Conservation (phyloP, 1,284 basidiomycete species). For the Anthracocystis panici-leucophaei region DNA sequence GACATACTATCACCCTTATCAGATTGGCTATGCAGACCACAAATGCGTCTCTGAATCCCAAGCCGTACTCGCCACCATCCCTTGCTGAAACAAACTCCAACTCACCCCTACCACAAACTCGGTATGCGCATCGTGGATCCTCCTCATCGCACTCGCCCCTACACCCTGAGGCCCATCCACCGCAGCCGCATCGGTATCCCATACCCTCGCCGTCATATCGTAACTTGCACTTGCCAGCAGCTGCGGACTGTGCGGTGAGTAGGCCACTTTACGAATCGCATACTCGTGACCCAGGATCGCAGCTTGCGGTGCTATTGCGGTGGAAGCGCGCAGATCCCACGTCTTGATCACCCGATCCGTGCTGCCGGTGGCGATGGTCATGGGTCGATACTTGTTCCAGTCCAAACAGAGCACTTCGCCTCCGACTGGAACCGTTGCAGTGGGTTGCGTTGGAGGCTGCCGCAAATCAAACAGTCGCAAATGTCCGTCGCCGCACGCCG, state of each 20-base stretch:
- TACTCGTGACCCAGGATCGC: constrained; percentile 71
- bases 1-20: too few species aligned
- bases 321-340: constrained; percentile 76
- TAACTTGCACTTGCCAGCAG: constrained; percentile 87
- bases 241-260: constrained; percentile 76
- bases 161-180: constrained; percentile 10
- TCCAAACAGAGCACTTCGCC: constrained; percentile 77
- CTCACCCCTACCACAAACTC: constrained; percentile 93
- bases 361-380: constrained; percentile 81
- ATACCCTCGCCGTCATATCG: constrained; percentile 95
- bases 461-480: constrained; percentile 63
- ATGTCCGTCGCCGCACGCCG: constrained; percentile 80
- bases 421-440: constrained; percentile 52
- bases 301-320: constrained; percentile 26
- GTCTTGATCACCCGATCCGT: constrained; percentile 84
- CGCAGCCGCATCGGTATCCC: constrained; percentile 65
- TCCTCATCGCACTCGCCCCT: constrained; percentile 67
- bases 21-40: constrained; percentile 68
- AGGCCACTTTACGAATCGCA: constrained; percentile 72
- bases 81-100: constrained; percentile 86
- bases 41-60: constrained; percentile 90
- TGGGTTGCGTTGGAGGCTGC: constrained; percentile 17
- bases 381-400: constrained; percentile 91
- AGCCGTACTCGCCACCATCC: constrained; percentile 84
- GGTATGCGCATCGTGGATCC: constrained; percentile 86